These are phyloP conservation scores for Suillus luteus DNA, from an alignment of 768 basidiomycete species.

Conservation along the genomic window DNA sequence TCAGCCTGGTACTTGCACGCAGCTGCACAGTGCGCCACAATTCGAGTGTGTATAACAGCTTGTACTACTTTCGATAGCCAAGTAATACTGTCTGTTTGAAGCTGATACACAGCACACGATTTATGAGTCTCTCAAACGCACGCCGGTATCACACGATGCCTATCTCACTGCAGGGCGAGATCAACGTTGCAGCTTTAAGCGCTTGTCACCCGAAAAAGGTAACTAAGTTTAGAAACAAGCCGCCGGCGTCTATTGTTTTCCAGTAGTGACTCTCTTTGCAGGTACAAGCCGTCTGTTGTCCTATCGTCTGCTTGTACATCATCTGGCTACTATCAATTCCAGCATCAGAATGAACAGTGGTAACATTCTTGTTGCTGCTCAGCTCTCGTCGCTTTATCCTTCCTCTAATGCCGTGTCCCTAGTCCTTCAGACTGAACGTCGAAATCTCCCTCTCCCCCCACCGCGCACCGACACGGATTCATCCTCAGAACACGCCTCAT, in stretches of 20 bases:
- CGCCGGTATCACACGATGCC: not conserved
- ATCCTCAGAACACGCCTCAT: constrained; percentile 73
- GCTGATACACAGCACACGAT: not conserved
- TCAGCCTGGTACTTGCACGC: not conserved
- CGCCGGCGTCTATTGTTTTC: not conserved
- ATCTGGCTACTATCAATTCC: not conserved
- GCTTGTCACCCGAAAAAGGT: constrained; percentile 6
- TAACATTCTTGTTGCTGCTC: constrained; percentile 52
- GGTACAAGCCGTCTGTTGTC: not conserved
- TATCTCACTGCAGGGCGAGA: not conserved
- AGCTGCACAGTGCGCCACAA: not conserved
- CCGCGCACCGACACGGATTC: constrained; percentile 41
- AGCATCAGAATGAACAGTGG: constrained; percentile 26
- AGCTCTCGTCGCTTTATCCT: constrained; percentile 65
- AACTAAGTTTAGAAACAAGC: not conserved
- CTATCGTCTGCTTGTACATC: not conserved
- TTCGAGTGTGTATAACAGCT: not conserved
- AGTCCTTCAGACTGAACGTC: constrained; percentile 60
- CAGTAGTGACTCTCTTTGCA: not conserved
- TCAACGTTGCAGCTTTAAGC: not conserved
- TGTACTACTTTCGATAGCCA: not conserved
- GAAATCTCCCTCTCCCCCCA: constrained; percentile 51
- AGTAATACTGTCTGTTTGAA: not conserved
- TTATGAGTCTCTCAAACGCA: not conserved
- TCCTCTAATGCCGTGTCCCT: constrained; percentile 50